Evolutionary conservation across 805 yeast species (phyloP).

Genomic region (Candida chauliodis): DNA sequence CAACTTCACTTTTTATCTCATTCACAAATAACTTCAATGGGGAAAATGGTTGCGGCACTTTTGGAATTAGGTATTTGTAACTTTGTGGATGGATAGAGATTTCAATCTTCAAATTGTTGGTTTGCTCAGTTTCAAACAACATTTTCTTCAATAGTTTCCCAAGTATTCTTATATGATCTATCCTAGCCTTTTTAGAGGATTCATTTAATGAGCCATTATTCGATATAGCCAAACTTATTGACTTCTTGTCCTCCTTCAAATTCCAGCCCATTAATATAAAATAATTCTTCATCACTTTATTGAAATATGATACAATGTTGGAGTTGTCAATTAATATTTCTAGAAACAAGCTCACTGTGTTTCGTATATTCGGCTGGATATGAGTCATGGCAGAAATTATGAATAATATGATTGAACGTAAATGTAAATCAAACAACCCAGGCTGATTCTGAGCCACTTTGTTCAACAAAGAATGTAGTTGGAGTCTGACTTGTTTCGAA

Average conservation of each 20-base stretch:
- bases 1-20: constrained; percentile 16
- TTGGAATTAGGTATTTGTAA: constrained; percentile 49
- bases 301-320: constrained; percentile 53
- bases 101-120: constrained; percentile 5
- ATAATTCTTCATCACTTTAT: constrained; percentile 63
- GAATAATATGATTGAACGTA: constrained; percentile 61
- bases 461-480: constrained; percentile 45
- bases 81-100: constrained; percentile 45
- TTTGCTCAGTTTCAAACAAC: constrained; percentile 18
- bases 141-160: constrained; percentile 44
- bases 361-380: constrained; percentile 69
- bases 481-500: constrained; percentile 60
- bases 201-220: constrained; percentile 29
- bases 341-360: constrained; percentile 69
- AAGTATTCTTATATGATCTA: constrained; percentile 41
- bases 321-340: constrained; percentile 54
- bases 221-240: constrained; percentile 32
- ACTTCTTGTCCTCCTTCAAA: constrained; percentile 34
- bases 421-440: constrained; percentile 57
- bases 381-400: constrained; percentile 93
- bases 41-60: constrained; percentile 59
- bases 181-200: constrained; percentile 33
- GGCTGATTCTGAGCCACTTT: constrained; percentile 48
- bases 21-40: constrained; percentile 57
- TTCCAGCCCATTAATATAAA: constrained; percentile 78